These are phyloP conservation scores for Boletus pseudo-olivaceus DNA, from an alignment of 768 basidiomycete species.

Conservation along the genomic window DNA sequence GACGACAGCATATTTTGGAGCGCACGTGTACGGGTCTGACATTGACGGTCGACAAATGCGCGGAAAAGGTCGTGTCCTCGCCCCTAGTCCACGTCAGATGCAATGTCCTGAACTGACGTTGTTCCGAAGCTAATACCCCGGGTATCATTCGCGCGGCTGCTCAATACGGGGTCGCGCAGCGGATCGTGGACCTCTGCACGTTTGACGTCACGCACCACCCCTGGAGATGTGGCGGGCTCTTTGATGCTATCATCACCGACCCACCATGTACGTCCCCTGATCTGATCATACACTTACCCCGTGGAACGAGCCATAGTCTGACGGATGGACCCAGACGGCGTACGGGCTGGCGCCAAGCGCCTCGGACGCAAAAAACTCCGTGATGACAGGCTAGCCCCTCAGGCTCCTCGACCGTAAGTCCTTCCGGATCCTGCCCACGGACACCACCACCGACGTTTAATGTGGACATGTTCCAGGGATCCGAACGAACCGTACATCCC, in stretches of 20 bases:
- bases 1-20: constrained; percentile 88
- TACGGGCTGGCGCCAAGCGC: constrained; percentile 83
- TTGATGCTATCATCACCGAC: constrained; percentile 94
- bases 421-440: background rate
- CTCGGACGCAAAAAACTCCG: constrained; percentile 62
- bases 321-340: constrained; percentile 63
- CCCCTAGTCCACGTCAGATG: background rate
- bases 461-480: constrained; percentile 6
- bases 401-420: constrained; percentile 44
- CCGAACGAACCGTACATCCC: constrained; percentile 77
- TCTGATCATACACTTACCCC: background rate
- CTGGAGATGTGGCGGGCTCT: constrained; percentile 82
- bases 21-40: constrained; percentile 85
- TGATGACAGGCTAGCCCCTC: constrained; percentile 25
- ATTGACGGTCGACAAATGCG: constrained; percentile 98
- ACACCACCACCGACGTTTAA: background rate
- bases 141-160: constrained; percentile 78
- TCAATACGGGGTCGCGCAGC: constrained; percentile 74
- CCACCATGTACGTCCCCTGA: constrained; percentile 71
- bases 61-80: constrained; percentile 65
- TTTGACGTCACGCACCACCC: constrained; percentile 93
- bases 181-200: constrained; percentile 80
- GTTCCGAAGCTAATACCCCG: constrained; percentile 39
- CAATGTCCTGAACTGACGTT: background rate
- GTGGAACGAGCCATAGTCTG: background rate